Evolutionary conservation across 306 rosid species (phyloP).

Genomic region (Rosa rugosa): DNA sequence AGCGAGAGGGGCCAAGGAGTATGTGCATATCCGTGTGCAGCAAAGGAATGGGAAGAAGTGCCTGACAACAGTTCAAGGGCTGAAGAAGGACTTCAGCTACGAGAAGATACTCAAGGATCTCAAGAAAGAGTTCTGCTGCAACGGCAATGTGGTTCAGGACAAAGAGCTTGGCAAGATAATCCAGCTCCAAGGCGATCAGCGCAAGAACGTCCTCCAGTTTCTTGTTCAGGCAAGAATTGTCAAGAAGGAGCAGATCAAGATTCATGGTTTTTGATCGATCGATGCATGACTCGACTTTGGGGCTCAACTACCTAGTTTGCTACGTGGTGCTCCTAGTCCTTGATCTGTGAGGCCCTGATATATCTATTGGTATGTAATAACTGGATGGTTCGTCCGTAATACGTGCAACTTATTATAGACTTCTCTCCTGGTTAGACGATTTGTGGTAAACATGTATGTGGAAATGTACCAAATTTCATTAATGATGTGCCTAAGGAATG

Average conservation of each 20-base stretch:
- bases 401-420: not conserved
- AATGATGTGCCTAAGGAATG: not conserved
- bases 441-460: not conserved
- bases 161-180: slow-evolving; percentile 80
- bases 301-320: not conserved
- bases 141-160: slow-evolving; percentile 94
- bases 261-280: slow-evolving; percentile 70
- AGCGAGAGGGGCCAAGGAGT: slow-evolving; percentile 54
- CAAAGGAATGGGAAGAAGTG: slow-evolving; percentile 91
- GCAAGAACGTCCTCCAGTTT: slow-evolving; percentile 79
- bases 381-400: not conserved
- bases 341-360: not conserved
- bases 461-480: not conserved
- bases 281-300: not conserved
- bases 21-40: slow-evolving; percentile 83
- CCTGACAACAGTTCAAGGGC: slow-evolving; percentile 84
- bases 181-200: slow-evolving; percentile 92
- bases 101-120: slow-evolving; percentile 80
- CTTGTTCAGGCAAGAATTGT: slow-evolving; percentile 62
- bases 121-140: slow-evolving; percentile 85
- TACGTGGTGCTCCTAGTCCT: not conserved
- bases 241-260: slow-evolving; percentile 73
- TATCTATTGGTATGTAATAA: not conserved
- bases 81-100: slow-evolving; percentile 71
- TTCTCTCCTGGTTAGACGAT: not conserved